These are phyloP conservation scores for Chlorella sp. DNA, from an alignment of 139 green algal genomes.

Conservation along the genomic window DNA sequence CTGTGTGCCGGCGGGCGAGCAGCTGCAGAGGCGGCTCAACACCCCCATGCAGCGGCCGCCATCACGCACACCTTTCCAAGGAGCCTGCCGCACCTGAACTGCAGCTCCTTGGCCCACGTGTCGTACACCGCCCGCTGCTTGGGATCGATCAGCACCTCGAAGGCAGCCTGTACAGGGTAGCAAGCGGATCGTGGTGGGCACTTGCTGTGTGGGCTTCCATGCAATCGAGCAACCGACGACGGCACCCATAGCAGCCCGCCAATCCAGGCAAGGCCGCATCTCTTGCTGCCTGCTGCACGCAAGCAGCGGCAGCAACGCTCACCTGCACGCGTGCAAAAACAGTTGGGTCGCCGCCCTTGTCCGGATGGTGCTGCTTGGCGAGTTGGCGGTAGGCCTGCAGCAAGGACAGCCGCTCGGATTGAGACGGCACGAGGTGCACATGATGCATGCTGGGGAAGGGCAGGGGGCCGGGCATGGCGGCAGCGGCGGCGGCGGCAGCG, in stretches of 20 bases:
- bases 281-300: no score
- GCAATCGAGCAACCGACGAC: no score
- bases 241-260: no score
- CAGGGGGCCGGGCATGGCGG: background rate
- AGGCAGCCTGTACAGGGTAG: constrained; percentile 63
- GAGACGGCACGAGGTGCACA: no score
- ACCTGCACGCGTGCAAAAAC: constrained; percentile 58
- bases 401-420: background rate
- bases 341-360: constrained; percentile 78
- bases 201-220: no score
- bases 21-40: no score
- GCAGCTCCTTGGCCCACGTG: constrained; percentile 61
- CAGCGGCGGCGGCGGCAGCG: constrained; percentile 1
- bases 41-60: no score
- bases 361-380: constrained; percentile 73
- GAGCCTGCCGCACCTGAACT: constrained; percentile 55
- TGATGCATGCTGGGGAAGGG: background rate
- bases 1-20: no score
- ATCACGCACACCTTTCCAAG: no score
- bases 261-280: no score
- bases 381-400: constrained; percentile 66
- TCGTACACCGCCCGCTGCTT: constrained; percentile 71
- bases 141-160: constrained; percentile 67
- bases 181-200: no score
- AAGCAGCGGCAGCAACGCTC: no score